Percentiles rank a stretch among this genome's conserved stretches.
phyloP scores from a whole-genome alignment of 2,329 filamentous ascomycete genomes.

The Acarospora socialis region DNA sequence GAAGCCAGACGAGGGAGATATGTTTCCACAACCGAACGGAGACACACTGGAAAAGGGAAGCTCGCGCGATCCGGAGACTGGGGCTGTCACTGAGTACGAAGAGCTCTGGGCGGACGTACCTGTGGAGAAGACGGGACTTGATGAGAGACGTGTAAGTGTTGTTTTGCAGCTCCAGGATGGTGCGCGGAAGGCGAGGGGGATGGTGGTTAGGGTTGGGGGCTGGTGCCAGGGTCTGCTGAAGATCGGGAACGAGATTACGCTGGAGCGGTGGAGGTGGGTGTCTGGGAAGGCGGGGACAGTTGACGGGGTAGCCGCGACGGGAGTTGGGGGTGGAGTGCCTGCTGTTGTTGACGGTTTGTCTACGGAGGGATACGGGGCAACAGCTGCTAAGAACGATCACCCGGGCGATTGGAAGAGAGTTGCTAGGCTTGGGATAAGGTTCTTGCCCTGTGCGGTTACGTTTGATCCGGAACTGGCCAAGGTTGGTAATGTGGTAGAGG shows the following conservation, averaged over 20 bases:
- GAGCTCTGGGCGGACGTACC: slow-evolving; percentile 22
- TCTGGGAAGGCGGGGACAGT: not conserved
- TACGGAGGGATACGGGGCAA: too few species aligned
- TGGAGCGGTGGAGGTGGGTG: slow-evolving; percentile 12
- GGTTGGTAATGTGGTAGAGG: not conserved
- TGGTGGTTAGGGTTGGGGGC: slow-evolving; percentile 14
- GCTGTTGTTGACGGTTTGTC: too few species aligned
- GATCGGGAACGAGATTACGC: slow-evolving; percentile 9
- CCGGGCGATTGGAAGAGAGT: slow-evolving; percentile 1
- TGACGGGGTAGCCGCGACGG: not conserved
- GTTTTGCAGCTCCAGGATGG: slow-evolving; percentile 8
- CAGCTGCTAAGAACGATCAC: not conserved
- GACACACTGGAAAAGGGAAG: slow-evolving; percentile 19
- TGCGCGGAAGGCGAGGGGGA: slow-evolving; percentile 8
- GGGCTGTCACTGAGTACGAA: slow-evolving; percentile 18
- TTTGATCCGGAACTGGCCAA: not conserved
- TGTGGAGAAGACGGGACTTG: slow-evolving; percentile 10
- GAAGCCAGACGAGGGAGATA: slow-evolving; percentile 19
- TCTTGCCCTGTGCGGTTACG: not conserved
- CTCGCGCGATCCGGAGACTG: slow-evolving; percentile 18
- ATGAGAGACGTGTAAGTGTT: slow-evolving; percentile 10
- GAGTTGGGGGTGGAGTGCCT: too few species aligned
- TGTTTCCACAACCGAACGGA: slow-evolving; percentile 17
- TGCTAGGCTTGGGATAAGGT: not conserved
- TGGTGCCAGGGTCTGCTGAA: slow-evolving; percentile 16